These are phyloP conservation scores for Mucuna pruriens DNA, from an alignment of 306 rosid species.

Conservation along the genomic window DNA sequence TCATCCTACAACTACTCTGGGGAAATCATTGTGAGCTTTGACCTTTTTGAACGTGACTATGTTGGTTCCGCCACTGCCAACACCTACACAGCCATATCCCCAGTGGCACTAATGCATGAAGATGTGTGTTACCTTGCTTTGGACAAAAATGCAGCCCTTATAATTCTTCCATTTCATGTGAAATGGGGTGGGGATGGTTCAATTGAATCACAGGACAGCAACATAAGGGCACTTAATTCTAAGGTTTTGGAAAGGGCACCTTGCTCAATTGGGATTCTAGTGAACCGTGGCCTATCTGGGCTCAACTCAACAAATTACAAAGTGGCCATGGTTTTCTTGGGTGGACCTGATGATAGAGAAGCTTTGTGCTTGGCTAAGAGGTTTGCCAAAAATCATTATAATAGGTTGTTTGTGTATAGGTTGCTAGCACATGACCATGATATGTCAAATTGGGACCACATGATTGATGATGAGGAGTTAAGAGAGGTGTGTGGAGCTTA, in stretches of 20 bases:
- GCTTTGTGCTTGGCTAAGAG: constrained; percentile 53
- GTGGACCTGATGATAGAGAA: constrained; percentile 64
- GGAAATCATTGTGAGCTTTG: constrained; percentile 39
- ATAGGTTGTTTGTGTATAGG: constrained; percentile 39
- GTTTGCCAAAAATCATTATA: constrained; percentile 12
- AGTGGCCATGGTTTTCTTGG: constrained; percentile 53
- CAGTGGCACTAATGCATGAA: constrained; percentile 46
- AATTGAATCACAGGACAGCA: constrained; percentile 39
- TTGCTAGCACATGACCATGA: not conserved
- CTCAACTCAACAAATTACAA: not conserved
- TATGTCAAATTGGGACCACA: constrained; percentile 32
- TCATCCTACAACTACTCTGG: constrained; percentile 39
- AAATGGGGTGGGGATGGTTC: constrained; percentile 48
- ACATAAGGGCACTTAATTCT: constrained; percentile 42
- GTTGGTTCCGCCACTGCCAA: constrained; percentile 4
- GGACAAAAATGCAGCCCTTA: constrained; percentile 46
- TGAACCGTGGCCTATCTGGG: constrained; percentile 19
- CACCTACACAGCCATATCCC: constrained; percentile 54
- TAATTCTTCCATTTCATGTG: constrained; percentile 57
- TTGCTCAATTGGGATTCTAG: constrained; percentile 56
- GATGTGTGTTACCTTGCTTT: constrained; percentile 53
- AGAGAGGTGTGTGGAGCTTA: constrained; percentile 30
- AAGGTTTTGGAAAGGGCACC: constrained; percentile 52
- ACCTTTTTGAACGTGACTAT: constrained; percentile 37
- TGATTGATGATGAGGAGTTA: constrained; percentile 46